Conservation (phyloP, 2,329 filamentous ascomycete genomes). For the Onygenales sp. region DNA sequence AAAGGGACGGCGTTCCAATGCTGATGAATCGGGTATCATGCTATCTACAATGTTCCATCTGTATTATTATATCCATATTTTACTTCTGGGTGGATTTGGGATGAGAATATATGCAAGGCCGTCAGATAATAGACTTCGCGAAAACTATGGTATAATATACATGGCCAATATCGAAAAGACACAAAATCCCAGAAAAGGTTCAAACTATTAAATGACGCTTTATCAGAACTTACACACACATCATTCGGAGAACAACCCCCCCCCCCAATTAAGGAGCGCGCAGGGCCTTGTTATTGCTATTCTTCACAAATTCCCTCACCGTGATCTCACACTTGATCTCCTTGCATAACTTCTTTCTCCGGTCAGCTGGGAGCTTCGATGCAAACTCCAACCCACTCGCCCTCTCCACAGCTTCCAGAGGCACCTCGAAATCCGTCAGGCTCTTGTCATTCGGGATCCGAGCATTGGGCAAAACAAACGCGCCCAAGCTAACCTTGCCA, state of each 20-base stretch:
- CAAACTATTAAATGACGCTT: background rate
- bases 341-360: conserved; percentile 71
- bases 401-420: conserved; percentile 82
- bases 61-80: background rate
- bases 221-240: conserved; percentile 4
- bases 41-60: background rate
- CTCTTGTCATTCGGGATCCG: conserved; percentile 79
- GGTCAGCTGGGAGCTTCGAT: conserved; percentile 60
- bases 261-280: conserved; percentile 2
- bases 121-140: too few species aligned
- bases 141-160: background rate
- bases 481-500: conserved; percentile 77
- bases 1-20: conserved; percentile 75
- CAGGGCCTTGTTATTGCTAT: conserved; percentile 45
- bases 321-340: conserved; percentile 78
- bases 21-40: conserved; percentile 28
- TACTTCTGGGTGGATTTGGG: background rate
- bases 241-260: background rate
- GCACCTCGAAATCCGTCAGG: conserved; percentile 86
- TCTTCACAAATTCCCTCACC: conserved; percentile 61
- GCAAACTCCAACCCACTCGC: conserved; percentile 90
- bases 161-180: background rate
- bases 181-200: background rate
- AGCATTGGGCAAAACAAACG: conserved; percentile 92
- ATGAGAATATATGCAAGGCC: background rate